Evolutionary conservation across 345 rosid species (phyloP).

Genomic region (Gossypium thurberi): DNA sequence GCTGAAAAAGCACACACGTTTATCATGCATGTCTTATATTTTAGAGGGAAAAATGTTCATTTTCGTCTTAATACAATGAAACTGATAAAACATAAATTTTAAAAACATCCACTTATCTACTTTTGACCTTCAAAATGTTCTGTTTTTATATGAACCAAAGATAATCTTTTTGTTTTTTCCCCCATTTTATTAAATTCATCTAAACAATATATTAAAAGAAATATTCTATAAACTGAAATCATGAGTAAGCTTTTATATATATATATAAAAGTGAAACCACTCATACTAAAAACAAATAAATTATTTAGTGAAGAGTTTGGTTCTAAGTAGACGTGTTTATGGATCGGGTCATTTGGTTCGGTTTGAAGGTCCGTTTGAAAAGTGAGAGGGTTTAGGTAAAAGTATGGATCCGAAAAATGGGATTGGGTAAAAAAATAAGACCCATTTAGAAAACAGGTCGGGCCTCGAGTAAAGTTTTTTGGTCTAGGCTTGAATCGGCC

Average conservation of each 20-base stretch:
- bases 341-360: fast-evolving
- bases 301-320: too few species aligned
- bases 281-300: too few species aligned
- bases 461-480: too few species aligned
- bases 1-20: neutral
- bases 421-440: too few species aligned
- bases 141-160: neutral
- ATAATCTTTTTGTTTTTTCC: neutral
- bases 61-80: neutral
- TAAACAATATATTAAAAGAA: neutral
- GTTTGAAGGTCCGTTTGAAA: fast-evolving
- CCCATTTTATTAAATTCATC: neutral
- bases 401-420: too few species aligned
- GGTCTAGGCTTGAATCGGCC: too few species aligned
- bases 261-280: too few species aligned
- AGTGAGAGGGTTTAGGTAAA: too few species aligned
- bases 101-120: neutral
- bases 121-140: neutral
- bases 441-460: fast-evolving
- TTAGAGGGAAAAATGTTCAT: neutral
- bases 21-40: neutral
- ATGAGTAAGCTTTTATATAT: neutral
- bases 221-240: neutral
- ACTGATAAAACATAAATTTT: neutral
- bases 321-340: too few species aligned